Evolutionary conservation across 129 eudicot species (phyloP).

Genomic region (Rutidosis leptorrhynchoides): DNA sequence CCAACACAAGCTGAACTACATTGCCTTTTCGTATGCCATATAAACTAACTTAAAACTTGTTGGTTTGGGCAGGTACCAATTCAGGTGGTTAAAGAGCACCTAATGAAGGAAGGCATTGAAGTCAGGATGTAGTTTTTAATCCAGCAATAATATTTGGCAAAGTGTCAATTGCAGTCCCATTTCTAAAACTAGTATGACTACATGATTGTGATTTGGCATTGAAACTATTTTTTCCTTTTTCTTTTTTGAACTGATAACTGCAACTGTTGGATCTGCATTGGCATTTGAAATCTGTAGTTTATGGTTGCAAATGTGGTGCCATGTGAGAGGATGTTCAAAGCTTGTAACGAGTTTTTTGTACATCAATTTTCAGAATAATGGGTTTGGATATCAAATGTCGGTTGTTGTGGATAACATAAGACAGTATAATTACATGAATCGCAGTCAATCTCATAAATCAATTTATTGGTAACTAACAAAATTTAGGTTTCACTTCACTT

Average conservation of each 20-base stretch:
- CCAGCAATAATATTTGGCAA: conserved; percentile 6
- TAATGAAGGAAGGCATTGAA: conserved; percentile 67
- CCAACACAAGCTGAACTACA: background rate
- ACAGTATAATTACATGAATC: no score
- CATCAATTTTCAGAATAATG: background rate
- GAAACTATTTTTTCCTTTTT: no score
- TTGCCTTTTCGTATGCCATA: background rate
- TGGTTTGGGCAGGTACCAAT: conserved; percentile 67
- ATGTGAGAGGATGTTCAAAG: background rate
- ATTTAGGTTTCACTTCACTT: no score
- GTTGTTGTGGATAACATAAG: background rate
- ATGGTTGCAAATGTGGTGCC: background rate
- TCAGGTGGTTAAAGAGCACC: conserved; percentile 76
- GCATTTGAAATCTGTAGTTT: background rate
- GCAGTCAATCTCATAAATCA: no score
- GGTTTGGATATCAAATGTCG: background rate
- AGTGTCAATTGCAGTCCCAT: conserved; percentile 3
- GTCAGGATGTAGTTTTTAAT: conserved; percentile 47
- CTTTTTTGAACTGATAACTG: no score
- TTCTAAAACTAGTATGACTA: background rate
- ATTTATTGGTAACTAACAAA: no score
- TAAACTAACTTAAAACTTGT: background rate
- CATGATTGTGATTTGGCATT: conserved; percentile 19
- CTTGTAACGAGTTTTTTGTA: background rate
- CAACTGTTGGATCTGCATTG: conserved; percentile 14